Conservation (phyloP, 805 yeast genomes). For the Lipomyces oligophaga region DNA sequence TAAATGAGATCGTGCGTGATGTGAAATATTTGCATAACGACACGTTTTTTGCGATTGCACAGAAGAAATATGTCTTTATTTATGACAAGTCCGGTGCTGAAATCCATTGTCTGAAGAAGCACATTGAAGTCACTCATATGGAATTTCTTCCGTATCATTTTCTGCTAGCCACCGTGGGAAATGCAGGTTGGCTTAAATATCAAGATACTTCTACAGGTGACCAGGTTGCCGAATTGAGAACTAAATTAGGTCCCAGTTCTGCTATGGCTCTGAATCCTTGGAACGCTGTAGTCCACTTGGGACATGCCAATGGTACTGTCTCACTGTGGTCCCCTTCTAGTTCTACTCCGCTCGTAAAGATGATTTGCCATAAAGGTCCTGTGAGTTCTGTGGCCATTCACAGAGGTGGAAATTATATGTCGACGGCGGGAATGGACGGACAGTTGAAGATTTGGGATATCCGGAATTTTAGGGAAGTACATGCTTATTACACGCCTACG, state of each 20-base stretch:
- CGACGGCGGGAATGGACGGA: conserved; percentile 82
- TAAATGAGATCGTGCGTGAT: conserved; percentile 85
- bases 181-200: conserved; percentile 81
- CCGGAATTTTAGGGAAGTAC: conserved; percentile 67
- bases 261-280: conserved; percentile 89
- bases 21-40: conserved; percentile 89
- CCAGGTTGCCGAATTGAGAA: conserved; percentile 74
- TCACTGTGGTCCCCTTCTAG: conserved; percentile 90
- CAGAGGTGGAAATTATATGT: conserved; percentile 92
- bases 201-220: conserved; percentile 95
- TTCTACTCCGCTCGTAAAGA: conserved; percentile 77
- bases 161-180: conserved; percentile 80
- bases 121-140: conserved; percentile 74
- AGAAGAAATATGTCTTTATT: conserved; percentile 86
- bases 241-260: conserved; percentile 86
- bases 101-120: conserved; percentile 85
- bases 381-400: conserved; percentile 80
- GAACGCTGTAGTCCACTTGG: conserved; percentile 92
- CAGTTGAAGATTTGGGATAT: conserved; percentile 89
- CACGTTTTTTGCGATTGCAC: conserved; percentile 94
- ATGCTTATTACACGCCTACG: conserved; percentile 68
- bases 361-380: conserved; percentile 82
- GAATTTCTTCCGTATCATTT: conserved; percentile 93
- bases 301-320: conserved; percentile 89
- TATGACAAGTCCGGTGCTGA: conserved; percentile 91